phyloP scores from a whole-genome alignment of 768 basidiomycete genomes.

The Suillus lakei region DNA sequence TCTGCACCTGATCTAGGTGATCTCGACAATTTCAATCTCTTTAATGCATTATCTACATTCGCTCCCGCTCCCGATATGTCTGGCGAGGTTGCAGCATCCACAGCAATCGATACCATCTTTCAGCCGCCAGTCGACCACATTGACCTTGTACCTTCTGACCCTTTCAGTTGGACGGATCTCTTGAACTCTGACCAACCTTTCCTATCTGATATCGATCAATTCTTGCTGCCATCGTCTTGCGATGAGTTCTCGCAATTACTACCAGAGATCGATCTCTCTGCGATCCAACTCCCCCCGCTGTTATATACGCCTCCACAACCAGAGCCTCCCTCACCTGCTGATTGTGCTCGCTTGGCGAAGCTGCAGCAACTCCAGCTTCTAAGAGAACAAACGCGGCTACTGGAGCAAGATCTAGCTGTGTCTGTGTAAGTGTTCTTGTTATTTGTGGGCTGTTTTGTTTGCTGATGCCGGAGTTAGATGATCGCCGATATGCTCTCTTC shows the following conservation, averaged over 20 bases:
- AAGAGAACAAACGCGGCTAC: slow-evolving; percentile 38
- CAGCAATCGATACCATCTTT: too few species aligned
- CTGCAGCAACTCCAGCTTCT: slow-evolving; percentile 36
- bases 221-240: background rate
- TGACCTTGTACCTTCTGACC: background rate
- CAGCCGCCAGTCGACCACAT: background rate
- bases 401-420: slow-evolving; percentile 37
- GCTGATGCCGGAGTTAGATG: slow-evolving; percentile 3
- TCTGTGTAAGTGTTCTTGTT: slow-evolving; percentile 13
- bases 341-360: slow-evolving; percentile 30
- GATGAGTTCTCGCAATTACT: slow-evolving; percentile 12
- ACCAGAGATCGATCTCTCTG: slow-evolving; percentile 30
- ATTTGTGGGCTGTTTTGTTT: background rate
- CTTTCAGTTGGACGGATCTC: background rate
- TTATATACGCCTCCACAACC: background rate
- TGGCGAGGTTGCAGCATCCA: background rate
- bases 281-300: slow-evolving; percentile 24
- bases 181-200: background rate
- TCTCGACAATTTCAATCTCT: background rate
- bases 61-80: background rate
- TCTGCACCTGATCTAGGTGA: background rate
- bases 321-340: background rate
- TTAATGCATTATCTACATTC: background rate
- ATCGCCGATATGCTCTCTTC: background rate
- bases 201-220: background rate